Base-by-base conservation (phyloP, 1,284 basidiomycete species). In the Naganishia sp. region DNA sequence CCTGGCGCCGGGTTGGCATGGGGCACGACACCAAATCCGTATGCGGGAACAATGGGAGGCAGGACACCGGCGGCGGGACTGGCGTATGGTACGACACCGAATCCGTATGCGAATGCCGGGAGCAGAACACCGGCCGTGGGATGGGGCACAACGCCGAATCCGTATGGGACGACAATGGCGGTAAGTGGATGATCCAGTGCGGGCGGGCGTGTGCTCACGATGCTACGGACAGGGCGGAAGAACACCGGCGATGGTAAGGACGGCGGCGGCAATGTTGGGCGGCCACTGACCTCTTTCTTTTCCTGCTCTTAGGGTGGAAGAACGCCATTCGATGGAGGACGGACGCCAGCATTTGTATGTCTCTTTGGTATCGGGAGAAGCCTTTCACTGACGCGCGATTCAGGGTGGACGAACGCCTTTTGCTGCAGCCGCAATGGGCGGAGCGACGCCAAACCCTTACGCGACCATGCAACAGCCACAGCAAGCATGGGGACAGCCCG, bases 1-100 rank as follows among this genome's bases (percentile, higher is more conserved):
- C 75, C 78, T 63, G 73, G 71, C 46, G 63, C 72, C 49, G 76
- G 69, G 52, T 74, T 65, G 82, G 83, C 68, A 80, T 78, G 54
- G 10, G 79, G 86, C 21, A 84, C 85, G 64, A 91, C 89, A 7
- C 88, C 89, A 0, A 90, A 89, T 72, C 87, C 88, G 6, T 87
- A 65, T 41, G 63, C 55, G 68, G 68, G 23, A 60, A 39, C 35
- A 9, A 55, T 39, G 35, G 55, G 55, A 31, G 55, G 55, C 23
- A 50, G 58, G 39, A 76, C 11, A 76, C 80, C 21, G 83, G 82
- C 47, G 81, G 82, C 15, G 81, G 81, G 58, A n/a, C 28, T 62
- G 67, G 63, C 61, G 17, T 72, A 69, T 39, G 74, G 76, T 65
- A 72, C 70, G 58, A 90, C 89, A 18, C 88, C 89, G 4, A 90